These are phyloP conservation scores for Salvia hispanica DNA, from an alignment of 257 asterid genomes.

Conservation along the genomic window DNA sequence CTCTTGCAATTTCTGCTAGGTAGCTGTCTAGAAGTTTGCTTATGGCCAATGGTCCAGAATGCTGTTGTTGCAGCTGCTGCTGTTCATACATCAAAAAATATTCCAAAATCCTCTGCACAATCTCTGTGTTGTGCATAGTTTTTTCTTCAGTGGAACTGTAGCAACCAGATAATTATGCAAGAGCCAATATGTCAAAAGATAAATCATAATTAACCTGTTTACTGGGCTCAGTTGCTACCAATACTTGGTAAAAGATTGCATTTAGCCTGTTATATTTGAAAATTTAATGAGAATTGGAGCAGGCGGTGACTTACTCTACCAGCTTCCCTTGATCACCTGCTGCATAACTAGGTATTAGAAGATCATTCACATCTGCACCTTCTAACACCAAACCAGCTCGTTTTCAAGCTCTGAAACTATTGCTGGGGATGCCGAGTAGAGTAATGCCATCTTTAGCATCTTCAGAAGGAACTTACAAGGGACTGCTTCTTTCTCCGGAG, in stretches of 20 bases:
- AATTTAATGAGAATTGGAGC: neutral
- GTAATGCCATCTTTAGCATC: conserved; percentile 64
- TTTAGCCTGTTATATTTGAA: conserved; percentile 13
- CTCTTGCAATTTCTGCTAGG: conserved; percentile 80
- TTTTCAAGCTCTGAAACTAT: conserved; percentile 78
- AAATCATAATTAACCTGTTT: conserved; percentile 6
- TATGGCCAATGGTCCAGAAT: conserved; percentile 45
- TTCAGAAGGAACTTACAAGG: conserved; percentile 68
- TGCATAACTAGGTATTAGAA: conserved; percentile 61
- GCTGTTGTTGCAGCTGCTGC: conserved; percentile 42
- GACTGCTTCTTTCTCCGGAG: conserved; percentile 66
- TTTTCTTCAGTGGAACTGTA: conserved; percentile 56
- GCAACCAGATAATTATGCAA: conserved; percentile 27
- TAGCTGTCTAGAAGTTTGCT: conserved; percentile 79
- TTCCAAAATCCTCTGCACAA: conserved; percentile 74
- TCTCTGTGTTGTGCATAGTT: conserved; percentile 56
- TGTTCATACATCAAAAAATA: conserved; percentile 68
- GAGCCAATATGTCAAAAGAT: conserved; percentile 25
- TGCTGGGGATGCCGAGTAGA: conserved; percentile 67
- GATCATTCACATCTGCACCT: conserved; percentile 60
- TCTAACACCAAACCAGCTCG: conserved; percentile 70
- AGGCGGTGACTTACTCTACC: conserved; percentile 50
- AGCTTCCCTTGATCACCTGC: conserved; percentile 54
- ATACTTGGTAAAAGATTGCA: neutral
- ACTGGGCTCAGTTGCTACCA: neutral